Evolutionary conservation across 2,329 filamentous ascomycete species (phyloP), one percentile per base, ranked within the genome.

Genomic region (Daldinia sp.): DNA sequence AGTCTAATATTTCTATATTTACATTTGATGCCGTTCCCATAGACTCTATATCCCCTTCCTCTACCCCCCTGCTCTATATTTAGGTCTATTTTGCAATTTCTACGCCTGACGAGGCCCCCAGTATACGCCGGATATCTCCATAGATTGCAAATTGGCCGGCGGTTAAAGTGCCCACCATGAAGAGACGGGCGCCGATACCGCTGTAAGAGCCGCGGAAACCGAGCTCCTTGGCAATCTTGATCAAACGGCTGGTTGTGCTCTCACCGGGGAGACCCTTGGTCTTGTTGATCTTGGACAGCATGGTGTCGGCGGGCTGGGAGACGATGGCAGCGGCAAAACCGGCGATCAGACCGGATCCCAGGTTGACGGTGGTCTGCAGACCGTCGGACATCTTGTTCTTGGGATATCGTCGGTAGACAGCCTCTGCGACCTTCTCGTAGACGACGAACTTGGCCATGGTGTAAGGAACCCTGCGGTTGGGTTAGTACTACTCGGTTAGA

Each of bases 281-380:
- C 89, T 92, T 93, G 89, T 93, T 93, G 86, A 93, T 92, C 88
- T 92, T 92, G 82, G 87, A 90, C 73, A 93, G 88, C 90, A 93
- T 93, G 75, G 91, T 93, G 81, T 93, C 91, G 79, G 91, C 91
- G 75, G 91, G 91, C 82, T 93, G 91, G 71, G 91, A 93, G 79
- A 93, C 86, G 76, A 92, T 79, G 77, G 91, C 91, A 74, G 91
- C 90, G 75, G 90, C 90, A 82, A 93, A 91, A 90, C 90, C 91
- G 77, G 90, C 91, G 74, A 92, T 86, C 74, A 93, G 84, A 90
- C 91, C 91, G 76, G 90, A 90, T 72, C 89, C 88, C 75, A 93
- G 82, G 86, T 93, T 93, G 84, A 92, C 86, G 78, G 82, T 82
- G 73, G 91, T 93, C 84, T 92, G 90, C 77, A 84, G 83, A 75